These are phyloP conservation scores for Leucaena leucocephala DNA, from an alignment of 306 rosid genomes.

Conservation along the genomic window DNA sequence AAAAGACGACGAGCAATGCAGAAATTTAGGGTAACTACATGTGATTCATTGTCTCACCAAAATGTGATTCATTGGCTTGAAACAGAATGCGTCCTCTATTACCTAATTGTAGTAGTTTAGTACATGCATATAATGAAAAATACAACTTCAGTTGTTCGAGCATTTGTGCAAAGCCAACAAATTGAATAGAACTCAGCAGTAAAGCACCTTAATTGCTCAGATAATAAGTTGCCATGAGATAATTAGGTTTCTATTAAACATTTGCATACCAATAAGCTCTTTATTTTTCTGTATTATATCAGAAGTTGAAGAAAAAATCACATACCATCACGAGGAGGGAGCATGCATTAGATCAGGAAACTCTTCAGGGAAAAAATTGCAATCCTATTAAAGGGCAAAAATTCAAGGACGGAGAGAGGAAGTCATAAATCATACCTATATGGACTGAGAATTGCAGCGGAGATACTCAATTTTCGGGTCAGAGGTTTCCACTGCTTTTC, in stretches of 20 bases:
- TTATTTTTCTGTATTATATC: not conserved
- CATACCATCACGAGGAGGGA: not conserved
- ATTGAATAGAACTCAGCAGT: conserved; percentile 12
- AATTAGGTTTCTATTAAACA: not conserved
- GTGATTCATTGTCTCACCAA: conserved; percentile 7
- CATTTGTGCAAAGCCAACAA: not conserved
- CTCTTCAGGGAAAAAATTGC: conserved; percentile 6
- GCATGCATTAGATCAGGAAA: conserved; percentile 5
- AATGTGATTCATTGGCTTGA: not conserved
- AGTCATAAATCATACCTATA: conserved; percentile 57
- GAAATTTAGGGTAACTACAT: not conserved
- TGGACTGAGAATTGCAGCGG: conserved; percentile 72
- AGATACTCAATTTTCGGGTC: conserved; percentile 56
- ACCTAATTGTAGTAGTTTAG: conserved; percentile 3
- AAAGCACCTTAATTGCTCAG: conserved; percentile 7
- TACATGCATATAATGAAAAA: conserved; percentile 14
- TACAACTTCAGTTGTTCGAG: not conserved
- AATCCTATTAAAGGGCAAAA: not conserved
- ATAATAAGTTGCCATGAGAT: not conserved
- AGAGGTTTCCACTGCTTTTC: conserved; percentile 70
- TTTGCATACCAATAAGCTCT: not conserved
- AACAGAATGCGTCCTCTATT: conserved; percentile 3
- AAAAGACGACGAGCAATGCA: conserved; percentile 11
- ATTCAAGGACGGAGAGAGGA: not conserved
- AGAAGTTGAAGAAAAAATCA: conserved; percentile 1